These are phyloP conservation scores for Colletotrichum zoysiae DNA, from an alignment of 2,329 filamentous ascomycete genomes.

Conservation along the genomic window DNA sequence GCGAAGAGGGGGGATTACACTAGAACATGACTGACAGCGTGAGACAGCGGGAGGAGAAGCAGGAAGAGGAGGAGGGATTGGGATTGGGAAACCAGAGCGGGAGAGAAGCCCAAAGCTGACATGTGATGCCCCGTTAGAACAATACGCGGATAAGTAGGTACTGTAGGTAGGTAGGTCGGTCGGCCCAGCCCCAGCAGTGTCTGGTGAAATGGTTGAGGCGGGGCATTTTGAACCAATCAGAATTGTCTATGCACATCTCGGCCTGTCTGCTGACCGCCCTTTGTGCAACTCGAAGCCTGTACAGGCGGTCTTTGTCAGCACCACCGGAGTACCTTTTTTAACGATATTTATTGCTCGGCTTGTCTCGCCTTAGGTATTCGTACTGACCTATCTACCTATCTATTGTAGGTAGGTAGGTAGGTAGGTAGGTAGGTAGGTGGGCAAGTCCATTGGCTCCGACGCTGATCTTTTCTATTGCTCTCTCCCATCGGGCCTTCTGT, in stretches of 20 bases:
- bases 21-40: constrained; percentile 31
- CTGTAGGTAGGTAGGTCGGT: too few species aligned
- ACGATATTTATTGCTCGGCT: constrained; percentile 23
- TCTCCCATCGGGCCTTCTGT: constrained; percentile 2
- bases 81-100: constrained; percentile 3
- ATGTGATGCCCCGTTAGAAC: constrained; percentile 43
- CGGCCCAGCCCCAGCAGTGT: background rate
- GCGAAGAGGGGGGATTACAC: constrained; percentile 4
- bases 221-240: constrained; percentile 8
- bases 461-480: background rate
- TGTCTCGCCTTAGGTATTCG: constrained; percentile 12
- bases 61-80: constrained; percentile 3
- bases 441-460: constrained; percentile 3
- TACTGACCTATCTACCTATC: too few species aligned
- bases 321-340: constrained; percentile 11
- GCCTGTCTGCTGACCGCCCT: constrained; percentile 22
- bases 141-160: constrained; percentile 27
- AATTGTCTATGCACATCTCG: background rate
- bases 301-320: background rate
- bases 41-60: constrained; percentile 34
- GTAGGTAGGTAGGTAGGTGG: too few species aligned
- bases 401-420: too few species aligned
- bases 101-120: constrained; percentile 25
- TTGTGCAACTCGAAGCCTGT: background rate
- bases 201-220: constrained; percentile 3